Conservation (phyloP, 2,329 filamentous ascomycete genomes). For the Colletotrichum sp. region DNA sequence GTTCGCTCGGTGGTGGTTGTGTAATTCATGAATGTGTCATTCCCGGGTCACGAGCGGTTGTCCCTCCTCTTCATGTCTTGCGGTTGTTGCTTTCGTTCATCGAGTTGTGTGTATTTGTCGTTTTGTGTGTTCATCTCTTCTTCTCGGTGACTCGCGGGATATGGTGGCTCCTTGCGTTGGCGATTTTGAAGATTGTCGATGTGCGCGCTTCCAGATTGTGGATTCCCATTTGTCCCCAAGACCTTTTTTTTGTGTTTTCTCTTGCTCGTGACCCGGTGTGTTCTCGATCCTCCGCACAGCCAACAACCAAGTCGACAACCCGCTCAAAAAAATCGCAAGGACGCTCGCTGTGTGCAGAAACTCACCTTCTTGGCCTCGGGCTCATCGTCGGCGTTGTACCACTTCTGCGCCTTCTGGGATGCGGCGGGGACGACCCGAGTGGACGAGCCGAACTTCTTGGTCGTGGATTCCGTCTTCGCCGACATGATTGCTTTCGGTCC, state of each 20-base stretch:
- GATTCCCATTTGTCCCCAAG: background rate
- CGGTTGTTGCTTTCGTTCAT: background rate
- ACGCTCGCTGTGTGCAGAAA: constrained; percentile 36
- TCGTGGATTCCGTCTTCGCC: constrained; percentile 72
- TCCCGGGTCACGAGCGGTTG: constrained; percentile 7
- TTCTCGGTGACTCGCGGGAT: background rate
- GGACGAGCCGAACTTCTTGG: constrained; percentile 98
- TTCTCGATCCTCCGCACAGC: background rate
- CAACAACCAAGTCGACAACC: background rate
- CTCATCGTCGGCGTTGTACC: constrained; percentile 97
- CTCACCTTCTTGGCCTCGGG: constrained; percentile 92
- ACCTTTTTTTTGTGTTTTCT: background rate
- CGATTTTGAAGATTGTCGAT: background rate
- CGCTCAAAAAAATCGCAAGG: background rate
- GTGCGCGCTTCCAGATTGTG: background rate
- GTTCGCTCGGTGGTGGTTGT: background rate
- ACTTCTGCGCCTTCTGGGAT: constrained; percentile 96
- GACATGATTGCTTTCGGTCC: constrained; percentile 62
- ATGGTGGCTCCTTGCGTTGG: background rate
- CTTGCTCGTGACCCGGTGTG: background rate
- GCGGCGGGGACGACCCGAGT: constrained; percentile 87
- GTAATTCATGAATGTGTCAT: background rate
- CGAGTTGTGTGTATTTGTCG: background rate
- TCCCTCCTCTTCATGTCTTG: background rate
- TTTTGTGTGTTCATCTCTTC: background rate